Evolutionary conservation across 2,329 filamentous ascomycete genomes (phyloP), one percentile per base, ranked within the genome.

Genomic region (Penicillium rolfsii): DNA sequence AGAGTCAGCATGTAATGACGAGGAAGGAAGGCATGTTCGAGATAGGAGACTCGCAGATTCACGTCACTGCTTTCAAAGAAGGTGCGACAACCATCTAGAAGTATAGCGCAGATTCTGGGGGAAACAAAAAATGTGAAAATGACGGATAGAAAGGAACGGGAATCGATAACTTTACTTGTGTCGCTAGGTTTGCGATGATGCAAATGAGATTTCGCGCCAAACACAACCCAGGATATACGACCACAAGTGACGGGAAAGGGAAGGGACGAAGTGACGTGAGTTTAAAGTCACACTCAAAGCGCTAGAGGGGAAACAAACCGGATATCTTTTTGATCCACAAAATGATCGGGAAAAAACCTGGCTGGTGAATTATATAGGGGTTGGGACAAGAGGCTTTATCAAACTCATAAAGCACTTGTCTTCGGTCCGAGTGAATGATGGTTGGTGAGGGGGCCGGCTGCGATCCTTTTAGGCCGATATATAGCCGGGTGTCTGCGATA

Each of bases 371-470:
- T 58, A 52, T 58, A 52, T 61, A 26, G 49, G 57, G 16, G 22
- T 38, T 30, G 55, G 4, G 35, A 36, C 2, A 36, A 36, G 5
- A 36, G 35, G 35, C 35, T 12, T 36, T 12, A 14, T 36, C 12
- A 36, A 36, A 36, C 33, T 57, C 53, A 54, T 49, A 61, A 66
- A 65, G 60, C 58, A 59, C 59, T 60, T 52, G 66, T 67, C 63
- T 68, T 64, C 62, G 58, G 59, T 61, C 58, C 59, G 43, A 52
- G 52, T 26, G 62, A 38, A 61, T 46, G 38, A 55, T 55, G 56
- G 43, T 33, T 52, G 41, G 45, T 26, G 14, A 14, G 49, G 54
- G 41, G 46, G 35, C 26, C 50, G 58, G 52, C 57, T 50, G 62
- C 53, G 41, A 62, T 62, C 38, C 54, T 52, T 60, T n/a, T 28